A percentile compares a stretch with the other conserved stretches of the same genome.
These are phyloP conservation scores for Penicillium sp. DNA, from an alignment of 2,329 filamentous ascomycete genomes.

Conservation along the genomic window DNA sequence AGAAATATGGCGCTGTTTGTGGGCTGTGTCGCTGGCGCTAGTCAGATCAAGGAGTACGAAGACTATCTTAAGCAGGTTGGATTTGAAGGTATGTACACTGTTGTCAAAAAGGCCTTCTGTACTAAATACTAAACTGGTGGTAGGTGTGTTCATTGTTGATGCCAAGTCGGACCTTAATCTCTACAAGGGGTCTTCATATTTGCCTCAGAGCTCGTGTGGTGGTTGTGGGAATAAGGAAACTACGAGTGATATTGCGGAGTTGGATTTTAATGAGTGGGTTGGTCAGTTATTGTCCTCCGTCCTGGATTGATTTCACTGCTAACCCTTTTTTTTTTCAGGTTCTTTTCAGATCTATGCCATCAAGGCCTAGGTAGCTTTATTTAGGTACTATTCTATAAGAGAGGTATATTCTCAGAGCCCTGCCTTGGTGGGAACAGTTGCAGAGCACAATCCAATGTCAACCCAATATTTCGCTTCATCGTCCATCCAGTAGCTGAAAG, in stretches of 20 bases:
- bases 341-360: constrained; percentile 50
- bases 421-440: neutral
- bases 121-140: constrained; percentile 1
- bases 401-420: too few species aligned
- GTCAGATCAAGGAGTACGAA: constrained; percentile 49
- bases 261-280: constrained; percentile 49
- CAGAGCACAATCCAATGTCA: constrained; percentile 5
- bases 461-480: constrained; percentile 9
- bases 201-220: constrained; percentile 18
- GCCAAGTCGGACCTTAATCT: constrained; percentile 47
- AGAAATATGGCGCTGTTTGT: constrained; percentile 45
- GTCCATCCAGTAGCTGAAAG: constrained; percentile 17
- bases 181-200: constrained; percentile 32
- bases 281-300: constrained; percentile 35
- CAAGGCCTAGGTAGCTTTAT: constrained; percentile 29
- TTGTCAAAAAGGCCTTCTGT: neutral
- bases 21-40: constrained; percentile 57
- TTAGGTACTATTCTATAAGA: too few species aligned
- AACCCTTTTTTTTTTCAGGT: constrained; percentile 23
- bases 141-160: constrained; percentile 45
- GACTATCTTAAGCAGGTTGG: constrained; percentile 48
- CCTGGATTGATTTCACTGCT: too few species aligned
- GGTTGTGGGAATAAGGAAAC: constrained; percentile 1
- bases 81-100: constrained; percentile 41
- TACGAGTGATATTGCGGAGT: constrained; percentile 19